Percentiles rank a stretch among this genome's conserved stretches.
Evolutionary conservation across 75 land plant species (phyloP).

Genomic region (Cryptomeria japonica): DNA sequence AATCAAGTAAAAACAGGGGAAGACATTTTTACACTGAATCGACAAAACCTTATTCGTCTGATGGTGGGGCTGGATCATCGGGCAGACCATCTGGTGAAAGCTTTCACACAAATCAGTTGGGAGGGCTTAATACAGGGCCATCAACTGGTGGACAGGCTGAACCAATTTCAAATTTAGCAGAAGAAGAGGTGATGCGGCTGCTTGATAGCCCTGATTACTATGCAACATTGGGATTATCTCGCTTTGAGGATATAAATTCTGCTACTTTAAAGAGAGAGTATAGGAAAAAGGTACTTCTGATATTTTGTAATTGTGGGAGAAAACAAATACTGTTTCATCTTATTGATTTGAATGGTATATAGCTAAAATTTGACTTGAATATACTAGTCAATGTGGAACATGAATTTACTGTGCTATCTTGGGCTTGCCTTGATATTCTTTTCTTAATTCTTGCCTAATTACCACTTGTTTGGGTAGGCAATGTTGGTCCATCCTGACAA

Average conservation of each 20-base stretch:
- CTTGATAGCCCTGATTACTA: conserved; percentile 86
- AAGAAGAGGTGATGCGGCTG: conserved; percentile 81
- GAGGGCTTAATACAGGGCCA: conserved; percentile 45
- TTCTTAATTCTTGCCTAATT: background rate
- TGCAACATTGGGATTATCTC: conserved; percentile 79
- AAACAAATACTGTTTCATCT: background rate
- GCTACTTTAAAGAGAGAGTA: conserved; percentile 79
- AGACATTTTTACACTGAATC: conserved; percentile 26
- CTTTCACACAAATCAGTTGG: conserved; percentile 37
- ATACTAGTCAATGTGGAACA: background rate
- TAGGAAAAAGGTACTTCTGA: conserved; percentile 72
- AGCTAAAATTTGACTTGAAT: background rate
- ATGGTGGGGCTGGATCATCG: conserved; percentile 20
- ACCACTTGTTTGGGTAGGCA: conserved; percentile 38
- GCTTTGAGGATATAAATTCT: conserved; percentile 64
- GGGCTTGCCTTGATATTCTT: background rate
- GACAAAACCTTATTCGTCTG: conserved; percentile 24
- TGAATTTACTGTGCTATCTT: background rate
- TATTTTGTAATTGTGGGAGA: background rate
- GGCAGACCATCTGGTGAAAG: conserved; percentile 14
- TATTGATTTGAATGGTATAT: background rate
- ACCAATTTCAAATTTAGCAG: conserved; percentile 67
- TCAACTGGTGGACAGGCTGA: conserved; percentile 70
- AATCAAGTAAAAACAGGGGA: conserved; percentile 21
- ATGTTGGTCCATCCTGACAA: conserved; percentile 99